Conservation (phyloP, 1,284 basidiomycete genomes). For the Ceratobasidium sp. region DNA sequence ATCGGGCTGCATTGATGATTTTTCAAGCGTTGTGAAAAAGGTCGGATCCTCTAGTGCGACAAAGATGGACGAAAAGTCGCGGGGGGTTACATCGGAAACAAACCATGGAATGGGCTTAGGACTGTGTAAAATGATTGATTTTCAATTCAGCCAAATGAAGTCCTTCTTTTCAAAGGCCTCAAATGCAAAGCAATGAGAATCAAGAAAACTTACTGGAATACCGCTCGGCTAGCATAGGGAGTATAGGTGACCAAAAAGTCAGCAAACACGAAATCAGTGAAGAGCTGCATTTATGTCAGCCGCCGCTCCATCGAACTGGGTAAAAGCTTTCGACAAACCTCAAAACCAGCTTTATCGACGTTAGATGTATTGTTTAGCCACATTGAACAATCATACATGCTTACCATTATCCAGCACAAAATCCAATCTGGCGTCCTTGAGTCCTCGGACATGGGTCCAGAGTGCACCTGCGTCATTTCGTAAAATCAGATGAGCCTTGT, state of each 20-base stretch:
- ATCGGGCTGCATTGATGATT: slow-evolving; percentile 48
- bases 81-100: slow-evolving; percentile 87
- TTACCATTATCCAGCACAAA: slow-evolving; percentile 91
- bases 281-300: slow-evolving; percentile 62
- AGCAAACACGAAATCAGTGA: slow-evolving; percentile 93
- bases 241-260: slow-evolving; percentile 92
- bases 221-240: slow-evolving; percentile 77
- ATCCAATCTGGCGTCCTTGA: slow-evolving; percentile 72
- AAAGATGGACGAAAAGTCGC: slow-evolving; percentile 71
- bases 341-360: slow-evolving; percentile 76
- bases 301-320: neutral
- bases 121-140: slow-evolving; percentile 54
- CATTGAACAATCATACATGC: slow-evolving; percentile 42
- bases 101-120: slow-evolving; percentile 94
- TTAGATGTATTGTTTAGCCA: neutral
- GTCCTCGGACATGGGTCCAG: slow-evolving; percentile 74
- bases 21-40: slow-evolving; percentile 45
- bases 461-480: slow-evolving; percentile 80
- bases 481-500: slow-evolving; percentile 68
- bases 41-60: slow-evolving; percentile 50
- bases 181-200: no score
- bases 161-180: no score
- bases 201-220: slow-evolving; percentile 78
- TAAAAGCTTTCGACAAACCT: slow-evolving; percentile 58
- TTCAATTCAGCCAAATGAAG: neutral